A percentile compares a stretch with the other conserved stretches of the same genome.
phyloP scores from a whole-genome alignment of 2,329 filamentous ascomycete genomes.

The Colletotrichum sp. region DNA sequence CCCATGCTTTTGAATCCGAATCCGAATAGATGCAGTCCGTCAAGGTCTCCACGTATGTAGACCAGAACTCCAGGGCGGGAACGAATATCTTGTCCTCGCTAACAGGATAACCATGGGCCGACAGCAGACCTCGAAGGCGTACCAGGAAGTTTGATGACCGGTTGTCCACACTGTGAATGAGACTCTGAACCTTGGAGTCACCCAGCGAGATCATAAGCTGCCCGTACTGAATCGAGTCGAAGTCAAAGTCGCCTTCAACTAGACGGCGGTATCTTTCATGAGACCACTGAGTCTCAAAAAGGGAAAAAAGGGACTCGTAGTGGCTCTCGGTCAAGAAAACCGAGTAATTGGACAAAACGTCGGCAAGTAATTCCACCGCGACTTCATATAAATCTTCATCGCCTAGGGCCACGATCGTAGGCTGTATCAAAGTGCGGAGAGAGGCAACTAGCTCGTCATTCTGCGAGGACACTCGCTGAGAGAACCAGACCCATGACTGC shows the following conservation, averaged over 20 bases:
- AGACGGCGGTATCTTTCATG: slow-evolving; percentile 59
- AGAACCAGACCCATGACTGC: slow-evolving; percentile 77
- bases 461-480: slow-evolving; percentile 66
- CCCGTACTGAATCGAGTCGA: slow-evolving; percentile 69
- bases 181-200: slow-evolving; percentile 65
- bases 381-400: slow-evolving; percentile 63
- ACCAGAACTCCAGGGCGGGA: slow-evolving; percentile 81
- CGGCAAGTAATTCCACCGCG: slow-evolving; percentile 68
- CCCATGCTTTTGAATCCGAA: slow-evolving; percentile 55
- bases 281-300: slow-evolving; percentile 68
- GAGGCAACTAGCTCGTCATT: slow-evolving; percentile 62
- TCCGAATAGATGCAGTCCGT: slow-evolving; percentile 61
- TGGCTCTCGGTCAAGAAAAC: slow-evolving; percentile 66
- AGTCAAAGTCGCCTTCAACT: slow-evolving; percentile 65
- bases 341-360: slow-evolving; percentile 69
- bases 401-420: slow-evolving; percentile 65
- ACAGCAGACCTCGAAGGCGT: slow-evolving; percentile 69
- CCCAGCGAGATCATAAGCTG: slow-evolving; percentile 72
- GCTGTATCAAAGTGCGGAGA: slow-evolving; percentile 64
- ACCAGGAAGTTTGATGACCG: slow-evolving; percentile 59
- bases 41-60: slow-evolving; percentile 73
- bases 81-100: slow-evolving; percentile 79
- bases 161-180: slow-evolving; percentile 59
- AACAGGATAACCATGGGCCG: slow-evolving; percentile 69
- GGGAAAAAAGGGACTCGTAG: slow-evolving; percentile 58